A percentile compares a stretch with the other conserved stretches of the same genome.
These are phyloP conservation scores for Amphirosellinia nigrospora DNA, from an alignment of 495 filamentous ascomycete species.

Conservation along the genomic window DNA sequence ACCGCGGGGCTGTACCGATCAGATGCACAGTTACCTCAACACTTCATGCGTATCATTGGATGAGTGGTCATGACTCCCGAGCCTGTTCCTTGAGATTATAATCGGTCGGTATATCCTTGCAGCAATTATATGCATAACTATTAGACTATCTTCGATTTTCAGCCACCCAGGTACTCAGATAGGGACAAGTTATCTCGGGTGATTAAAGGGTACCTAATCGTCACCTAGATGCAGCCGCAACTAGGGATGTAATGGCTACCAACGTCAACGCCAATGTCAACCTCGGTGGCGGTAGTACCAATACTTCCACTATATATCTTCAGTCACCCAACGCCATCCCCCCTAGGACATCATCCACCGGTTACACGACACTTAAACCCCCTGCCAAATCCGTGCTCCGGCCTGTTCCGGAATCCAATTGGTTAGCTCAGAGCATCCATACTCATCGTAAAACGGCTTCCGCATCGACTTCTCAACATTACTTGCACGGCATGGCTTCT, in stretches of 20 bases:
- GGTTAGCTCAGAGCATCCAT: slow-evolving; percentile 48
- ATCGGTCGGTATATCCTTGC: background rate
- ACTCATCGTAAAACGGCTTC: slow-evolving; percentile 45
- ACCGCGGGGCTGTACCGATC: slow-evolving; percentile 3
- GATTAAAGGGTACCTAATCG: background rate
- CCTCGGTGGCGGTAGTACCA: slow-evolving; percentile 25
- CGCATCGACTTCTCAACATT: slow-evolving; percentile 31
- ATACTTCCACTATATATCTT: slow-evolving; percentile 41
- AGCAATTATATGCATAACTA: background rate
- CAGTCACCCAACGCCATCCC: slow-evolving; percentile 74
- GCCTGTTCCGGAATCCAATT: slow-evolving; percentile 63
- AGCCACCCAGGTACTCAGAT: background rate
- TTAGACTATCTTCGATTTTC: background rate
- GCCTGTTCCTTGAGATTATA: background rate
- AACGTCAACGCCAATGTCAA: slow-evolving; percentile 4
- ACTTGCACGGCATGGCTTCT: slow-evolving; percentile 40
- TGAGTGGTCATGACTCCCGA: background rate
- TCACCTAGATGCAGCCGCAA: background rate
- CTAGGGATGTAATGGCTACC: background rate
- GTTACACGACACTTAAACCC: slow-evolving; percentile 42
- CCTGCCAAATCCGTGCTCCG: slow-evolving; percentile 57
- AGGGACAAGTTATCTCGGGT: background rate
- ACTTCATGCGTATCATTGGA: background rate
- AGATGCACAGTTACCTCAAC: background rate
- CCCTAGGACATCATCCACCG: slow-evolving; percentile 72